Evolutionary conservation across 2,329 filamentous ascomycete genomes (phyloP).

Genomic region (Rosellinia necatrix): DNA sequence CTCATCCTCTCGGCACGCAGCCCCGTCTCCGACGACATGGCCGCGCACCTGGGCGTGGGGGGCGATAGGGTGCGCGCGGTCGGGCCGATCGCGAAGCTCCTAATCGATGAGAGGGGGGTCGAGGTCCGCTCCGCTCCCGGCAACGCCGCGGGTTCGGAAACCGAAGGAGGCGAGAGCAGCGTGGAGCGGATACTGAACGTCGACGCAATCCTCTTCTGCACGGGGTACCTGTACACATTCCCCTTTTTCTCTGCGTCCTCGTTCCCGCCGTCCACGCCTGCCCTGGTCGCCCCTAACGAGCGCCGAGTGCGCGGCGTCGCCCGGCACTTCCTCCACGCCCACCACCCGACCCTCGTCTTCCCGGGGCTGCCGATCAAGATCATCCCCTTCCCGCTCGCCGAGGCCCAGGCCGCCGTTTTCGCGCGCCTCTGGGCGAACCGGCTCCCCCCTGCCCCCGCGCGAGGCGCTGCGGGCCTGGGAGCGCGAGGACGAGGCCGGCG

Average conservation of each 20-base stretch:
- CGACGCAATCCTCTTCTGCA: conserved; percentile 83
- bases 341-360: conserved; percentile 79
- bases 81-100: conserved; percentile 62
- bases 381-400: conserved; percentile 84
- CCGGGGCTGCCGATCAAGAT: conserved; percentile 76
- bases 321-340: conserved; percentile 76
- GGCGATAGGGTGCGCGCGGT: conserved; percentile 52
- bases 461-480: conserved; percentile 75
- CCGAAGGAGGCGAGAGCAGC: conserved; percentile 44
- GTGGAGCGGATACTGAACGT: conserved; percentile 69
- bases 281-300: conserved; percentile 70
- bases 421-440: conserved; percentile 77
- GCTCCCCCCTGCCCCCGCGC: conserved; percentile 64
- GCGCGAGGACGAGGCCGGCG: conserved; percentile 51
- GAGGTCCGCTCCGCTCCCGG: conserved; percentile 56
- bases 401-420: conserved; percentile 78
- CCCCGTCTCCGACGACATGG: conserved; percentile 50
- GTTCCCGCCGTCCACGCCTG: conserved; percentile 37
- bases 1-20: conserved; percentile 68
- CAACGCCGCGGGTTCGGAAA: conserved; percentile 50
- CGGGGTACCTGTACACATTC: conserved; percentile 84
- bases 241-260: conserved; percentile 65
- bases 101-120: conserved; percentile 60
- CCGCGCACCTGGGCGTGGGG: conserved; percentile 45
- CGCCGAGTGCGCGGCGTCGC: conserved; percentile 73